Evolutionary conservation across 306 rosid species (phyloP).

Genomic region (Vicia sativa): DNA sequence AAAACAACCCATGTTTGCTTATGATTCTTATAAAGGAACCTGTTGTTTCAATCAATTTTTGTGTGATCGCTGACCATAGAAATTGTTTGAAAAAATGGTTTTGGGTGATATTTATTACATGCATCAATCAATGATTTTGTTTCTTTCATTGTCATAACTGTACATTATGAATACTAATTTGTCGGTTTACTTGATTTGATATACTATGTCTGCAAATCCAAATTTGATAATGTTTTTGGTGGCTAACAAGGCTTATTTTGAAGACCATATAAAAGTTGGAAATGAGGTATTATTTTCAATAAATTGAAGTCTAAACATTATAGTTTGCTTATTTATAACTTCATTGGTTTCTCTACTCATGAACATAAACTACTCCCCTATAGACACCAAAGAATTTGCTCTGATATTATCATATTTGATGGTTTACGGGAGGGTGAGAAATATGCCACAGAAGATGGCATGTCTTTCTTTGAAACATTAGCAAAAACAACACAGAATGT

Average conservation of each 20-base stretch:
- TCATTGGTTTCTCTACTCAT: too few species aligned
- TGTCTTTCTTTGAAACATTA: slow-evolving; percentile 81
- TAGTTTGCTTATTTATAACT: slow-evolving; percentile 5
- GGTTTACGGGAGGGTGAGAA: slow-evolving; percentile 73
- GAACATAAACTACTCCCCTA: too few species aligned
- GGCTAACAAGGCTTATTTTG: slow-evolving; percentile 84
- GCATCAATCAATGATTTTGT: too few species aligned
- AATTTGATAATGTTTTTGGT: slow-evolving; percentile 72
- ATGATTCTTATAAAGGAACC: too few species aligned
- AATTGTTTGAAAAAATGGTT: too few species aligned
- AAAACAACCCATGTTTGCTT: too few species aligned
- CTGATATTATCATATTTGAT: slow-evolving; percentile 1
- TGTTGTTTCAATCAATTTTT: too few species aligned
- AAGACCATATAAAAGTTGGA: slow-evolving; percentile 58
- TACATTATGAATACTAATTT: slow-evolving; percentile 20
- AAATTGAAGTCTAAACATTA: neutral
- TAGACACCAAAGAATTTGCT: neutral
- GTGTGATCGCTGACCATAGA: too few species aligned
- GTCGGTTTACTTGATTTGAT: slow-evolving; percentile 6
- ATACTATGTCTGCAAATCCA: slow-evolving; percentile 60
- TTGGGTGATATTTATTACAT: too few species aligned
- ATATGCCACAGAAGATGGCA: slow-evolving; percentile 74
- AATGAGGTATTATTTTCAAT: slow-evolving; percentile 56
- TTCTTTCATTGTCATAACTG: neutral
- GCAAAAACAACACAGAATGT: slow-evolving; percentile 89